Evolutionary conservation across 306 rosid species (phyloP).

Genomic region (Purshia tridentata): DNA sequence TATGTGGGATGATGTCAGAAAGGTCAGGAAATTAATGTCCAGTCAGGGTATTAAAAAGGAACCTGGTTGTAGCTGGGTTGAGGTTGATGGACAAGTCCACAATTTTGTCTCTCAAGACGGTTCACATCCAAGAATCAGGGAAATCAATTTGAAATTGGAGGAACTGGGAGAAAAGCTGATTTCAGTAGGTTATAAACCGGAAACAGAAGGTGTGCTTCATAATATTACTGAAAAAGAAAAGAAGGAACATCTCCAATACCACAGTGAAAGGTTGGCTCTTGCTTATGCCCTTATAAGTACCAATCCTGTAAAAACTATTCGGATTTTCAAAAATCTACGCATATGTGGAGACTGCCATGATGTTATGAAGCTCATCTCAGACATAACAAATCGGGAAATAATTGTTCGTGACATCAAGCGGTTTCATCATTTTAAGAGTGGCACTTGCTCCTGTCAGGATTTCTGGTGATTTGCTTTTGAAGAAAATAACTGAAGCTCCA

Average conservation of each 20-base stretch:
- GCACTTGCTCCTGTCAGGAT: slow-evolving; percentile 34
- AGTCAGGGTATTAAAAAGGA: slow-evolving; percentile 39
- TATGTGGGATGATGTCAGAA: slow-evolving; percentile 39
- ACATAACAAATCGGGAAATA: slow-evolving; percentile 28
- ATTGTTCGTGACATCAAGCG: slow-evolving; percentile 32
- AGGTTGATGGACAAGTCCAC: slow-evolving; percentile 36
- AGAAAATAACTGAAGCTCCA: no score
- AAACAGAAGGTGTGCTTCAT: slow-evolving; percentile 35
- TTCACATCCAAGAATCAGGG: slow-evolving; percentile 35
- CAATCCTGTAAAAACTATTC: slow-evolving; percentile 16
- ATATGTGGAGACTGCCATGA: slow-evolving; percentile 38
- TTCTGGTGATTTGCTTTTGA: slow-evolving; percentile 28
- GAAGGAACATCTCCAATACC: slow-evolving; percentile 31
- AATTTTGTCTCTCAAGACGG: slow-evolving; percentile 36
- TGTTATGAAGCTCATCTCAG: slow-evolving; percentile 33
- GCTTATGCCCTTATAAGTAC: slow-evolving; percentile 31
- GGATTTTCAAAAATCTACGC: slow-evolving; percentile 36
- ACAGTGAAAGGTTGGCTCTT: slow-evolving; percentile 42
- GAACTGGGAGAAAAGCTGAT: slow-evolving; percentile 28
- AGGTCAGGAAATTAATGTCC: slow-evolving; percentile 37
- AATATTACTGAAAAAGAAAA: slow-evolving; percentile 28
- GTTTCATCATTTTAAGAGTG: slow-evolving; percentile 39
- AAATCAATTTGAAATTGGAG: slow-evolving; percentile 32
- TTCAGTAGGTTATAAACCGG: slow-evolving; percentile 22
- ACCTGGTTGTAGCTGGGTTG: slow-evolving; percentile 51